These are phyloP conservation scores for Ambrosia hybrid DNA, from an alignment of 140 eudicot species.

Conservation along the genomic window DNA sequence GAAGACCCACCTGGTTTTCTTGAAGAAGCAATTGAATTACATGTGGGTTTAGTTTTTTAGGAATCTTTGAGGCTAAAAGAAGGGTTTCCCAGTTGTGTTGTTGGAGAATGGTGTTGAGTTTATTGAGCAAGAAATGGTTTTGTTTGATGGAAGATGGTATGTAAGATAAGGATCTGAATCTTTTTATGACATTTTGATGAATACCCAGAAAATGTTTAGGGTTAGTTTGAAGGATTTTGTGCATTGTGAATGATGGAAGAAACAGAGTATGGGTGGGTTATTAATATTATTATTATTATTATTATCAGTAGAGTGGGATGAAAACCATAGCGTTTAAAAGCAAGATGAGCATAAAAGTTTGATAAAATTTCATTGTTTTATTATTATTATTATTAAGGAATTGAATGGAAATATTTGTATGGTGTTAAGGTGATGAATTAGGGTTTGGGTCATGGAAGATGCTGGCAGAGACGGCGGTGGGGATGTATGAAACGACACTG, in stretches of 20 bases:
- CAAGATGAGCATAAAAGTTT: slow-evolving; percentile 4
- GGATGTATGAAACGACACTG: not conserved
- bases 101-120: slow-evolving; percentile 31
- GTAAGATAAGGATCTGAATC: slow-evolving; percentile 19
- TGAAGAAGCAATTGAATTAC: slow-evolving; percentile 34
- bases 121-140: slow-evolving; percentile 19
- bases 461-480: slow-evolving; percentile 17
- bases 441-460: slow-evolving; percentile 12
- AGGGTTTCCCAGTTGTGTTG: slow-evolving; percentile 37
- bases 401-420: slow-evolving; percentile 7
- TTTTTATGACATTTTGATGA: slow-evolving; percentile 19
- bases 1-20: slow-evolving; percentile 36
- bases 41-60: slow-evolving; percentile 41
- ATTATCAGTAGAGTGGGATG: slow-evolving; percentile 5
- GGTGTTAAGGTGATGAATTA: slow-evolving; percentile 1
- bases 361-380: not conserved
- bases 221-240: slow-evolving; percentile 25
- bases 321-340: slow-evolving; percentile 14
- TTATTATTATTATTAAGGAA: not conserved
- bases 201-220: slow-evolving; percentile 6
- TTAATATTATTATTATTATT: slow-evolving; percentile 3
- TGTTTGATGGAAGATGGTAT: slow-evolving; percentile 16
- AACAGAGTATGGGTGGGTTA: not conserved
- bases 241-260: slow-evolving; percentile 16
- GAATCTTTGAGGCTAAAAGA: slow-evolving; percentile 26